phyloP scores from a whole-genome alignment of 331 rosid species.

The Pyracantha coccinea region DNA sequence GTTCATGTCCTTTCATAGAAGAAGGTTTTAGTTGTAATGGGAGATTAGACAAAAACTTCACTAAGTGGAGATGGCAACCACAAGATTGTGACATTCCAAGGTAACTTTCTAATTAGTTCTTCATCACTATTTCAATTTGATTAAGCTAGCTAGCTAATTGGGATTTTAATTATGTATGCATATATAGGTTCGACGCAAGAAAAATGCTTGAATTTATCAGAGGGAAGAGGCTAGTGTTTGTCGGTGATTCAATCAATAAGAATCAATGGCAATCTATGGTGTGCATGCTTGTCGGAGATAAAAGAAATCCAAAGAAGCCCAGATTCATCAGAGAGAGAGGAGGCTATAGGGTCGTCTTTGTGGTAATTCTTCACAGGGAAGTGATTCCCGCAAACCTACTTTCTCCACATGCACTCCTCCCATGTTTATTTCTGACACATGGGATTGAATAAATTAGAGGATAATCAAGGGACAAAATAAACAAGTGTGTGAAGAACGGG shows the following conservation, averaged over 20 bases:
- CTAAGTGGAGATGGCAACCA: constrained; percentile 85
- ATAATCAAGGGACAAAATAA: no score
- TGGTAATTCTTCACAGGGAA: constrained; percentile 43
- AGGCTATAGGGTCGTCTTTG: constrained; percentile 70
- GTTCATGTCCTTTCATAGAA: constrained; percentile 76
- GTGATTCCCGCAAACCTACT: background rate
- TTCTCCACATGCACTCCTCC: no score
- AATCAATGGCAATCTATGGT: constrained; percentile 97
- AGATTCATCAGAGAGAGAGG: constrained; percentile 75
- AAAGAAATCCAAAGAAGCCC: constrained; percentile 62
- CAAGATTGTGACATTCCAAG: constrained; percentile 59
- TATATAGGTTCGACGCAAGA: constrained; percentile 76
- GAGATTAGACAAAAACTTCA: constrained; percentile 61
- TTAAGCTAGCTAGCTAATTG: background rate
- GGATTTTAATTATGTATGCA: background rate
- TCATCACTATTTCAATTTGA: background rate
- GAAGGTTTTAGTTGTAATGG: constrained; percentile 97
- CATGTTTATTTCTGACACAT: no score
- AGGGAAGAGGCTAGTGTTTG: constrained; percentile 92
- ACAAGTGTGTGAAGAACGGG: no score
- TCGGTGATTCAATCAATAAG: constrained; percentile 89
- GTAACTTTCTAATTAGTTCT: constrained; percentile 14
- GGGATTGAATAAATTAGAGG: no score
- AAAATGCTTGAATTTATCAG: constrained; percentile 75
- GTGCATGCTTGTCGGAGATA: constrained; percentile 63